Base-by-base conservation (phyloP, 2,329 filamentous ascomycete species). In the Gremmenia infestans region DNA sequence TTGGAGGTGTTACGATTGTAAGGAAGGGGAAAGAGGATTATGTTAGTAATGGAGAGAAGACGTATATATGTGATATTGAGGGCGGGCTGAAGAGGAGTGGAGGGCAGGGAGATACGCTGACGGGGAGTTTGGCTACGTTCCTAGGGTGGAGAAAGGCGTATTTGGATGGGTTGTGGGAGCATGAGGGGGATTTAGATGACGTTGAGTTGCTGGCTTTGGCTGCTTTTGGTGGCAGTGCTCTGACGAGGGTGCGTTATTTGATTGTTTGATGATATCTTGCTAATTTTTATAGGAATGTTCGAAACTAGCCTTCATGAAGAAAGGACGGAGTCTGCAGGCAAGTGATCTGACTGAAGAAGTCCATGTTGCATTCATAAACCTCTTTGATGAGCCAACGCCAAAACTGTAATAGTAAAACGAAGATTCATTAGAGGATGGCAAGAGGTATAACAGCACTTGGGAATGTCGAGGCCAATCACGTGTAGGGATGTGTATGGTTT, bases 41-140 rank as follows among this genome's bases (percentile, higher is more conserved):
- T 62, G 89, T 99, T 58, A 91, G 87, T 2, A 89, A 96, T 65
- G 90, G 92, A 12, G 76, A 81, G 56, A 78, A 79, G 53, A 96
- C 89, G n/a, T 73, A 92, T 25, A 76, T 88, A 0, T 88, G 87
- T 25, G 91, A 96, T 64, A 74, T 92, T 2, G 74, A 83, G 67
- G 94, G 94, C 8, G 93, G 93, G 1, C 73, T 85, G 71, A 99
- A 99, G 81, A 80, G 94, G 62, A 93, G 89, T 56, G 94, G 93
- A 48, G 94, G 94, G 0, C 94, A 99, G 74, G 94, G 94, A 1
- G 94, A 99, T 73, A 97, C 94, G 4, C 76, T 99, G 62, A 97
- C 94, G 0, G 94, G 94, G 1, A 86, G 86, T 36, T 76, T 99
- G 62, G 94, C 89, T 1, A 97, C 94, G 3, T 84, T 99, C 63